phyloP scores from a whole-genome alignment of 2,329 filamentous ascomycete species.

The Penicillium occitanis region DNA sequence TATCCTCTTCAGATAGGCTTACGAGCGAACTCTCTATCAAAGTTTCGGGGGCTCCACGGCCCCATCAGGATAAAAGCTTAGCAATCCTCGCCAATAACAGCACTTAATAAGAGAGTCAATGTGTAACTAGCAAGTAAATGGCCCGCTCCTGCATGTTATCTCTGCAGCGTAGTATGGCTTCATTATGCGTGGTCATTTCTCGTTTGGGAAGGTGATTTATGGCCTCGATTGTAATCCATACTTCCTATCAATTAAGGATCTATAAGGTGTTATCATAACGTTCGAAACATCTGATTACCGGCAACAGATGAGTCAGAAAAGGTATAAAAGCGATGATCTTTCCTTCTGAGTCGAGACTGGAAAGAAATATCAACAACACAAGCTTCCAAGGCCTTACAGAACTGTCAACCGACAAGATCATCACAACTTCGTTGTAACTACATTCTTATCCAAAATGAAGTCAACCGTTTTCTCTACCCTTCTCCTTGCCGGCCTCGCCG shows the following conservation, averaged over 20 bases:
- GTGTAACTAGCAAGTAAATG: background rate
- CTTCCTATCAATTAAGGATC: background rate
- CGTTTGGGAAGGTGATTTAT: constrained; percentile 10
- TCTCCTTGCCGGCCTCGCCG: constrained; percentile 15
- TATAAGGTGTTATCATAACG: background rate
- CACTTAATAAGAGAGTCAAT: background rate
- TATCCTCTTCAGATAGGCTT: background rate
- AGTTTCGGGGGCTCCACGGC: background rate
- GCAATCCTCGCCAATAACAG: background rate
- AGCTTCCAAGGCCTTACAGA: background rate
- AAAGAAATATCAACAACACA: constrained; percentile 7
- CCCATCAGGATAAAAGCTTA: constrained; percentile 1
- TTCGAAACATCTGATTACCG: background rate
- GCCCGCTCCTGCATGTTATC: constrained; percentile 1
- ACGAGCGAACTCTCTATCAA: constrained; percentile 3
- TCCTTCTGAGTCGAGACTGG: background rate
- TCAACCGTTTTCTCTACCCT: constrained; percentile 5
- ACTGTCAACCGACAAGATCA: background rate
- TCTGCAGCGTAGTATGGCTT: constrained; percentile 6
- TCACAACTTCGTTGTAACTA: background rate
- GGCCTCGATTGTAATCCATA: background rate
- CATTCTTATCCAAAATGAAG: constrained; percentile 13
- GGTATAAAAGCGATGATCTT: constrained; percentile 10
- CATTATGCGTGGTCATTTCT: background rate
- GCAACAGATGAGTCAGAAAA: background rate